Percentiles rank a stretch among this genome's conserved stretches.
phyloP scores from a whole-genome alignment of 805 yeast genomes.

The Starmerella vitae region DNA sequence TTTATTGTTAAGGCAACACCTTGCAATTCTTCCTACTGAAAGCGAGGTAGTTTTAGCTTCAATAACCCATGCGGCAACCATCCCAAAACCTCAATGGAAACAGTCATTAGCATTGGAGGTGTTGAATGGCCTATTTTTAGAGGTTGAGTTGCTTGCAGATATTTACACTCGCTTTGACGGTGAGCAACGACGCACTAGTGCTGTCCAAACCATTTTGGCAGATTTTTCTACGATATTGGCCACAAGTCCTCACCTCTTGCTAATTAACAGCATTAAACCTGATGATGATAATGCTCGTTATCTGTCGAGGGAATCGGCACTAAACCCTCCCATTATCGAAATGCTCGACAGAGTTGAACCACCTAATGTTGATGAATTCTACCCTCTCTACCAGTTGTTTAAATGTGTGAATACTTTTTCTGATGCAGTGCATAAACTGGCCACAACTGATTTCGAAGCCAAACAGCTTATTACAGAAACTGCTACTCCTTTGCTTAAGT shows the following conservation, averaged over 20 bases:
- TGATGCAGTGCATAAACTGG: slow-evolving; percentile 46
- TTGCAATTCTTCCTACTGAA: slow-evolving; percentile 54
- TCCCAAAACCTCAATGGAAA: slow-evolving; percentile 58
- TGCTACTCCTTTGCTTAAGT: slow-evolving; percentile 28
- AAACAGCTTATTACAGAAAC: slow-evolving; percentile 8
- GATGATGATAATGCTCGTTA: background rate
- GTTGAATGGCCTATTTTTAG: slow-evolving; percentile 44
- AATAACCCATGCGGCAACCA: slow-evolving; percentile 56
- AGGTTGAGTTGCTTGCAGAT: slow-evolving; percentile 37
- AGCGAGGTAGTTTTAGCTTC: slow-evolving; percentile 68
- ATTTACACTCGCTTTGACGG: slow-evolving; percentile 54
- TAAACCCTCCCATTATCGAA: slow-evolving; percentile 35
- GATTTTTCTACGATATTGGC: slow-evolving; percentile 13
- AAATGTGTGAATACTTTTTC: slow-evolving; percentile 41
- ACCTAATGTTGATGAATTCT: slow-evolving; percentile 52
- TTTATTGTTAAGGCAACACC: slow-evolving; percentile 47
- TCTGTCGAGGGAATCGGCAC: slow-evolving; percentile 4
- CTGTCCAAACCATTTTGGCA: slow-evolving; percentile 5
- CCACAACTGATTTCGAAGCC: slow-evolving; percentile 28
- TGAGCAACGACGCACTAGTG: slow-evolving; percentile 27
- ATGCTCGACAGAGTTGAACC: slow-evolving; percentile 70
- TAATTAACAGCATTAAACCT: slow-evolving; percentile 10
- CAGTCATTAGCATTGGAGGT: slow-evolving; percentile 61
- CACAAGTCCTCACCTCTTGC: slow-evolving; percentile 5
- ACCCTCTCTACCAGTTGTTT: slow-evolving; percentile 45